phyloP scores from a whole-genome alignment of 768 basidiomycete species.

The Termitomyces sp. region DNA sequence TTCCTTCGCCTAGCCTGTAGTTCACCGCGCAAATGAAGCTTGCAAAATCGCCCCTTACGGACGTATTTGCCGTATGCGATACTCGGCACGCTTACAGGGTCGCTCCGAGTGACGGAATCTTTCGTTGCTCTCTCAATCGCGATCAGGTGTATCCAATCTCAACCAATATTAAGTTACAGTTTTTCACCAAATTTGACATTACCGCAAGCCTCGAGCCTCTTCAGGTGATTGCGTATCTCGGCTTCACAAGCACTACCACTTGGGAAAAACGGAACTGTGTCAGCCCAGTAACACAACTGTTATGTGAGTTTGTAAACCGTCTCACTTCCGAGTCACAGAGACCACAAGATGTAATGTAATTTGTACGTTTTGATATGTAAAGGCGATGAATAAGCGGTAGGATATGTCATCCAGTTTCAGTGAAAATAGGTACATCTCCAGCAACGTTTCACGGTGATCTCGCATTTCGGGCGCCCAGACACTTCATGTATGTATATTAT shows the following conservation, averaged over 20 bases:
- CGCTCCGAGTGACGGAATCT: conserved; percentile 27
- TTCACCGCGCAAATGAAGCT: conserved; percentile 9
- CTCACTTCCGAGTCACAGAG: conserved; percentile 3
- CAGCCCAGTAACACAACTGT: conserved; percentile 4
- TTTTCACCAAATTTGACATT: conserved; percentile 13
- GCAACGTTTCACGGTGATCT: conserved; percentile 1
- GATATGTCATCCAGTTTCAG: neutral
- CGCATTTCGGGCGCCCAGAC: neutral
- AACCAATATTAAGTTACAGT: conserved; percentile 7
- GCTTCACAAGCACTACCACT: neutral
- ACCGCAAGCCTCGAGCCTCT: neutral
- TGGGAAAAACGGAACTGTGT: conserved; percentile 3
- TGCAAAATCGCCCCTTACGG: conserved; percentile 18
- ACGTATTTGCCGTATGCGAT: conserved; percentile 15
- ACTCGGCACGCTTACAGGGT: conserved; percentile 13
- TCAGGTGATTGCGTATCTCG: conserved; percentile 7
- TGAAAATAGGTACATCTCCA: neutral
- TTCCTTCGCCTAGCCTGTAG: conserved; percentile 9
- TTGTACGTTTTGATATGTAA: conserved; percentile 1
- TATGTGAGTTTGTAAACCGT: neutral
- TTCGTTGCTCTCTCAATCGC: conserved; percentile 17
- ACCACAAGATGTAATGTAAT: neutral
- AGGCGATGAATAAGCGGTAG: conserved; percentile 1
- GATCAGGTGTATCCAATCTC: conserved; percentile 14
- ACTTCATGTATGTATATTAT: no score